Evolutionary conservation across 805 yeast genomes (phyloP), one percentile per base, ranked within the genome.

Genomic region (Ogataea glucozyma): DNA sequence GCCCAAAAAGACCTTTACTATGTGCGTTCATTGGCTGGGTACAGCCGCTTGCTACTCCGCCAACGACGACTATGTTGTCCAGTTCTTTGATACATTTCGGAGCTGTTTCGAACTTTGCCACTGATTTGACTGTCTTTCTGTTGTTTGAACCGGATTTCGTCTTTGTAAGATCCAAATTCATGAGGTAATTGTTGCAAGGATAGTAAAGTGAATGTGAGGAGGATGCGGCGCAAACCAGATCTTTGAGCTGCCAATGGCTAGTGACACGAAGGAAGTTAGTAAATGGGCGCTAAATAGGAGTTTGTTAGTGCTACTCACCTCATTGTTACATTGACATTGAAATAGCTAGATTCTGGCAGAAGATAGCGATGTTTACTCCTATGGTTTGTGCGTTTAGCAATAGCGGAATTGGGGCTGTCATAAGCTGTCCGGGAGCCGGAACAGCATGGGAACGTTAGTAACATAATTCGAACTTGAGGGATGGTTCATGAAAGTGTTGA

Each of bases 61-160:
- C 82, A 2, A 71, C 62, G 6, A 72, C 78, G 13, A 73, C 49
- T 12, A 69, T 49, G 3, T 82, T 83, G 46, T 76, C 76, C 2
- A 64, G 58, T 43, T 83, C 82, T 44, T 79, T 76, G 51, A 86
- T 76, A 56, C 95, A 88, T 37, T 88, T 71, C 2, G 95, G 95
- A 27, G 79, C 73, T 58, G 83, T 85, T 41, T 79, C 79, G 44
- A 85, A 73, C 32, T 48, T 72, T 71, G 42, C 75, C 64, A 29
- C 76, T 61, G 33, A 67, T 64, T 32, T 63, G 48, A 33, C 65
- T 51, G 12, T 64, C 60, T 42, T 62, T 54, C 6, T 61, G 57
- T 42, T 53, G 21, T 22, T 36, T 18, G 33, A 49, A 26, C 24
- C 30, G 2, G 43, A 7, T 18, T 35, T 31, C 12, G 33, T 24